Conservation (phyloP, 2,329 filamentous ascomycete genomes). For the Calonectria hawksworthii region DNA sequence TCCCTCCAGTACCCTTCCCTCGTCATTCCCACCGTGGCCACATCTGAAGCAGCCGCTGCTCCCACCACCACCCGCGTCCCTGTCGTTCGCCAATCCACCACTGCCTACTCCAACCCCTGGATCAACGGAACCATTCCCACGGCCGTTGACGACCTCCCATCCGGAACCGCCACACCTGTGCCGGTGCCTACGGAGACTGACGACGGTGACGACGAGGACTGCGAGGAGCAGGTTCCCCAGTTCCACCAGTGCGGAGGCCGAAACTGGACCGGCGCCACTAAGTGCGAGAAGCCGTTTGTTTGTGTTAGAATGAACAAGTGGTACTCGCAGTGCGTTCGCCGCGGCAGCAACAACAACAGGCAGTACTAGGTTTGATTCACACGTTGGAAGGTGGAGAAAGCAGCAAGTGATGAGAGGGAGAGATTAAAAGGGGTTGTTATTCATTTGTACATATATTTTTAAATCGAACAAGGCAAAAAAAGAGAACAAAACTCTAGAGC, state of each 20-base stretch:
- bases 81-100: constrained; percentile 37
- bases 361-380: background rate
- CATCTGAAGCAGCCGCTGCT: background rate
- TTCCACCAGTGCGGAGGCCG: constrained; percentile 42
- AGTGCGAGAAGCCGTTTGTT: constrained; percentile 38
- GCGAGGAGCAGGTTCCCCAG: constrained; percentile 16
- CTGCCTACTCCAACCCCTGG: constrained; percentile 36
- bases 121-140: constrained; percentile 36
- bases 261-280: constrained; percentile 36
- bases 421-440: constrained; percentile 16
- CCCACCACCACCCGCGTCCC: constrained; percentile 31
- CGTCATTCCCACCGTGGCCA: constrained; percentile 19
- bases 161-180: constrained; percentile 30
- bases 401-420: background rate
- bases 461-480: background rate
- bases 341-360: background rate
- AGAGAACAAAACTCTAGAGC: constrained; percentile 19
- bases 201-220: background rate
- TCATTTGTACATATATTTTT: constrained; percentile 35
- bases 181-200: constrained; percentile 30
- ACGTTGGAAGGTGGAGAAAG: no score
- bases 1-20: constrained; percentile 30
- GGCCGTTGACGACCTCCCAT: constrained; percentile 5
- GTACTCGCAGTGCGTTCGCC: constrained; percentile 40
- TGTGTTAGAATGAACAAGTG: constrained; percentile 37